Base-by-base conservation (phyloP, 257 asterid species). In the Schizonepeta tenuifolia region DNA sequence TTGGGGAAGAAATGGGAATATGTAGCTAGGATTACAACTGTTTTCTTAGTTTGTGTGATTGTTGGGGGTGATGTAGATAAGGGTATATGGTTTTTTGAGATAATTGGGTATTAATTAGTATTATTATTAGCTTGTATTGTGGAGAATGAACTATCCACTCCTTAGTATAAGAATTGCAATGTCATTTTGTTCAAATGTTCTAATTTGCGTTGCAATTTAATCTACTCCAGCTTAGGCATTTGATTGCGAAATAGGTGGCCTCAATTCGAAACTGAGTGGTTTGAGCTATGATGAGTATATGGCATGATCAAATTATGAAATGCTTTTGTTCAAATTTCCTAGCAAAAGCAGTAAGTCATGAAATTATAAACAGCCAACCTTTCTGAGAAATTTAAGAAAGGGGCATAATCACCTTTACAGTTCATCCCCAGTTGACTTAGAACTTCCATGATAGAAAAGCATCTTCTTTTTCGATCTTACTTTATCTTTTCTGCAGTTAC, bases 61-160 rank as follows among this genome's bases (percentile, higher is more conserved):
- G 77, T 74, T 83, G 87, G 77, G 86, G 84, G 83, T 85, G 86
- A 60, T 80, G 84, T 85, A 80, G 84, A 83, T 85, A 80, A 75
- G 75, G 85, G 75, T 61, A 75, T 80, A 72, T 77, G 82, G 64
- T 69, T 71, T 71, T 84, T 77, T 51, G 80, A 21, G 85, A 55
- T 46, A 67, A 65, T 58, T 49, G 70, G 55, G 54, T 33, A 57
- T 59, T 59, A 73, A n/a, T n/a, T n/a, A n/a, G n/a, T n/a, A n/a
- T 61, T 58, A 38, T 59, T 57, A 47, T 47, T 15, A 43, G 72
- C 64, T 77, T 72, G 85, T 69, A 69, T 69, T 79, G 71, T 79
- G 69, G 74, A 71, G 53, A 72, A 44, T 55, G 54, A 71, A 61
- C 74, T 69, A 14, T 81, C 81, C 64, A 71, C 77, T 72, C 66